Percentiles rank a stretch among this genome's conserved stretches.
Evolutionary conservation across 2,329 filamentous ascomycete species (phyloP).

Genomic region (Trichoderma polysporum): DNA sequence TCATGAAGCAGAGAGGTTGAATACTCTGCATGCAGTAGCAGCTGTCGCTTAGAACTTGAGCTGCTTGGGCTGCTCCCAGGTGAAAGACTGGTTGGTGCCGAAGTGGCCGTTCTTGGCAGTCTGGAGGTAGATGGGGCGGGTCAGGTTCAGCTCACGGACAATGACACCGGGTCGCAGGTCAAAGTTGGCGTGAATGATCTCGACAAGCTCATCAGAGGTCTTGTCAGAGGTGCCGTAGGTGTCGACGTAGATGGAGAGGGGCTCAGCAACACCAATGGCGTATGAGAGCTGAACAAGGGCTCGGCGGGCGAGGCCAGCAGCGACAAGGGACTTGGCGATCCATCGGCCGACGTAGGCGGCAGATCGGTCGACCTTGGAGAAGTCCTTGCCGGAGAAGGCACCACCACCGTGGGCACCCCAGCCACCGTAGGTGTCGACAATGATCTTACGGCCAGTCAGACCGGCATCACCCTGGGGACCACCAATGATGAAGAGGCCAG

Average conservation of each 20-base stretch:
- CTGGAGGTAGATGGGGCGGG: conserved; percentile 95
- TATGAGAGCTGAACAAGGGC: conserved; percentile 97
- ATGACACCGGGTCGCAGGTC: conserved; percentile 98
- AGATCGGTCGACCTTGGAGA: conserved; percentile 99
- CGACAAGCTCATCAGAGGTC: conserved; percentile 87
- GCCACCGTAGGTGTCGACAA: conserved; percentile 99
- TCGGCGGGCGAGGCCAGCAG: conserved; percentile 84
- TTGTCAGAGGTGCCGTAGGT: conserved; percentile 92
- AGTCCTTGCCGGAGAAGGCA: conserved; percentile 99
- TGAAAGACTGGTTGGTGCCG: conserved; percentile 92
- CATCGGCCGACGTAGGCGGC: conserved; percentile 96
- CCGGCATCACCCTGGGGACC: conserved; percentile 98
- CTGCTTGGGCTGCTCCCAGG: conserved; percentile 96
- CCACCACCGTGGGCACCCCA: conserved; percentile 99
- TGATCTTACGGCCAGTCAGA: conserved; percentile 98
- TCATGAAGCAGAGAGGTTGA: conserved; percentile 40
- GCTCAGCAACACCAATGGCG: conserved; percentile 98
- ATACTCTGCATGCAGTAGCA: conserved; percentile 34
- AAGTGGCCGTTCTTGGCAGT: conserved; percentile 99
- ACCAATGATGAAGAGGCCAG: conserved; percentile 97
- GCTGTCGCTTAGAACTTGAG: conserved; percentile 74
- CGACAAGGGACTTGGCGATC: conserved; percentile 97
- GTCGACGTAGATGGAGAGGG: conserved; percentile 96
- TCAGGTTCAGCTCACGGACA: conserved; percentile 92
- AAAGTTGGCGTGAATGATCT: conserved; percentile 95